Evolutionary conservation across 805 yeast genomes (phyloP).

Genomic region (Candida dendrica): DNA sequence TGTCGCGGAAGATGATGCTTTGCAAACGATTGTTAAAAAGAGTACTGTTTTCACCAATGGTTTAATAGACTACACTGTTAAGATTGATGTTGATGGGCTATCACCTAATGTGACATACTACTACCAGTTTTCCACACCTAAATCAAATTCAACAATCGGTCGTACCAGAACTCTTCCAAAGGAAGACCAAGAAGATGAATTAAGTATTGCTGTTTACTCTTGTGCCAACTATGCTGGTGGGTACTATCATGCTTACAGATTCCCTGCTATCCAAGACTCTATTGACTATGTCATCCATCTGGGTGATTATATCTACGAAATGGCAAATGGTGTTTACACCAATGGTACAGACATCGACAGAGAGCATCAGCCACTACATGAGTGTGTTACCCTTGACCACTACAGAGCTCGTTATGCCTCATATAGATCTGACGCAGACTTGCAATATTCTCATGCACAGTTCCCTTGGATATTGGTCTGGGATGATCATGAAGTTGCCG

Average conservation of each 20-base stretch:
- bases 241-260: constrained; percentile 15
- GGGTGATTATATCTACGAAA: constrained; percentile 21
- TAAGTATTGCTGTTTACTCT: constrained; percentile 16
- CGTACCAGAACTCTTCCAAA: constrained; percentile 16
- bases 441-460: constrained; percentile 15
- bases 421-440: constrained; percentile 15
- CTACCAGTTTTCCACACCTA: constrained; percentile 11
- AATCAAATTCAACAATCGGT: constrained; percentile 6
- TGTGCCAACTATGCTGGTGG: constrained; percentile 21
- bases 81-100: constrained; percentile 13
- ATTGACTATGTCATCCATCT: constrained; percentile 19
- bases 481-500: constrained; percentile 24
- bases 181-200: constrained; percentile 6
- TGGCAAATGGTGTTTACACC: constrained; percentile 17
- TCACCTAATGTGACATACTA: constrained; percentile 12
- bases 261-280: constrained; percentile 14
- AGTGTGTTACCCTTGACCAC: constrained; percentile 14
- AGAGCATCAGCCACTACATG: constrained; percentile 14
- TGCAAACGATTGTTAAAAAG: background rate
- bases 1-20: background rate
- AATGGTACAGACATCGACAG: constrained; percentile 15
- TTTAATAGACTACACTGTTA: constrained; percentile 15
- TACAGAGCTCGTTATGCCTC: constrained; percentile 16
- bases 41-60: constrained; percentile 5
- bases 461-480: constrained; percentile 21